Evolutionary conservation across 2,329 filamentous ascomycete genomes (phyloP).

Genomic region (Calonectria hawksworthii): DNA sequence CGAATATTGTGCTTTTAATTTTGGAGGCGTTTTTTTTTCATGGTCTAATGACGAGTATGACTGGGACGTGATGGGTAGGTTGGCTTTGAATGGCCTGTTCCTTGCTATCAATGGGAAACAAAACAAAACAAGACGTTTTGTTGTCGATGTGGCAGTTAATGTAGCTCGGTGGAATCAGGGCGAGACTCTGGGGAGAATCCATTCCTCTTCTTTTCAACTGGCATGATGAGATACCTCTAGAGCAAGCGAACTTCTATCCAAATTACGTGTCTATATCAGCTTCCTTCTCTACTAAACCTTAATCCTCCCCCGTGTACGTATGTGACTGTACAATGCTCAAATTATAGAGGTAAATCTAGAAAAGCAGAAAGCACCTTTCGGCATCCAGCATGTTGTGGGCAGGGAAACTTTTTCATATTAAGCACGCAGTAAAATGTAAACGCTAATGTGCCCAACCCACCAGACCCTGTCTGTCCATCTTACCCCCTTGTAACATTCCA

Average conservation of each 20-base stretch:
- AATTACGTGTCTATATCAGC: conserved; percentile 31
- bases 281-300: not conserved
- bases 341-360: too few species aligned
- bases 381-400: conserved; percentile 10
- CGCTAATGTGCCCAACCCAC: conserved; percentile 39
- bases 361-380: not conserved
- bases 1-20: conserved; percentile 32
- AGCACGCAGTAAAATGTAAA: conserved; percentile 35
- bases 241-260: conserved; percentile 42
- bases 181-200: conserved; percentile 26
- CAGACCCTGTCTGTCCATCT: conserved; percentile 36
- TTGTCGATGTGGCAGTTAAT: conserved; percentile 10
- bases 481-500: conserved; percentile 32
- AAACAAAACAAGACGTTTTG: conserved; percentile 12
- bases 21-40: conserved; percentile 40
- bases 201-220: conserved; percentile 31
- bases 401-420: conserved; percentile 34
- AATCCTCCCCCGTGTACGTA: not conserved
- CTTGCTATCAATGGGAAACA: conserved; percentile 15
- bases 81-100: conserved; percentile 27
- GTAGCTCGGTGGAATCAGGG: conserved; percentile 7
- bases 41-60: conserved; percentile 46
- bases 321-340: not conserved
- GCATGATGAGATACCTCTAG: conserved; percentile 44
- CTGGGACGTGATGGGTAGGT: conserved; percentile 36